Percentiles rank a stretch among this genome's conserved stretches.
Evolutionary conservation across 2,329 filamentous ascomycete species (phyloP).

Genomic region (Pyrenochaeta sp.): DNA sequence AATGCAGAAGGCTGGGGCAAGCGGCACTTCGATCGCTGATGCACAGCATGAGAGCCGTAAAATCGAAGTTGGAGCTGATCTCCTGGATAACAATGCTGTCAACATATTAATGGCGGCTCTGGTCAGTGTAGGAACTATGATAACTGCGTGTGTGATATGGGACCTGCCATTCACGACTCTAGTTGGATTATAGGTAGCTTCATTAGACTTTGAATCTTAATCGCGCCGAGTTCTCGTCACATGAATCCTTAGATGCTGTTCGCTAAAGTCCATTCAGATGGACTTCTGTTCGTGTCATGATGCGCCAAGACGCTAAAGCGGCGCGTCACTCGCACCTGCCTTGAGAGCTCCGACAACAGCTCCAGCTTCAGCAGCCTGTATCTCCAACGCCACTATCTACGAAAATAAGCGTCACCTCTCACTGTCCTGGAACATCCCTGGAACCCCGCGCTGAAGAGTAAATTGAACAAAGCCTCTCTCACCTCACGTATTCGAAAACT

Average conservation of each 20-base stretch:
- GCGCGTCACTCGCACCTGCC: conserved; percentile 44
- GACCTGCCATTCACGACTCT: conserved; percentile 40
- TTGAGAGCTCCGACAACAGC: conserved; percentile 38
- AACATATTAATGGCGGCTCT: conserved; percentile 88
- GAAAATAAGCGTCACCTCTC: not conserved
- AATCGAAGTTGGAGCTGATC: conserved; percentile 71
- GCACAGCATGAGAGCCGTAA: conserved; percentile 58
- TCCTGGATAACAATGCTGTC: conserved; percentile 94
- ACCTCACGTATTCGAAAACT: no score
- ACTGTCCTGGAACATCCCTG: no score
- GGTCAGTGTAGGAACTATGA: conserved; percentile 84
- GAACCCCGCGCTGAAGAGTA: no score
- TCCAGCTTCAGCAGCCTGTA: conserved; percentile 18
- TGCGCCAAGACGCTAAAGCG: conserved; percentile 40
- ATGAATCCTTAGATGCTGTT: not conserved
- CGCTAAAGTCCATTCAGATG: not conserved
- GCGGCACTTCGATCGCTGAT: conserved; percentile 37
- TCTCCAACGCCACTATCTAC: conserved; percentile 2
- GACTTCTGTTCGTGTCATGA: not conserved
- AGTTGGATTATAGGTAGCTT: conserved; percentile 16
- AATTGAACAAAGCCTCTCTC: no score
- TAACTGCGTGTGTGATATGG: conserved; percentile 42
- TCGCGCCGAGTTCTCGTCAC: no score
- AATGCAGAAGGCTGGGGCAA: conserved; percentile 40
- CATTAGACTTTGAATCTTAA: no score